Evolutionary conservation across 2,329 filamentous ascomycete species (phyloP), one percentile per base, ranked within the genome.

Genomic region (Simplicillium sp.): DNA sequence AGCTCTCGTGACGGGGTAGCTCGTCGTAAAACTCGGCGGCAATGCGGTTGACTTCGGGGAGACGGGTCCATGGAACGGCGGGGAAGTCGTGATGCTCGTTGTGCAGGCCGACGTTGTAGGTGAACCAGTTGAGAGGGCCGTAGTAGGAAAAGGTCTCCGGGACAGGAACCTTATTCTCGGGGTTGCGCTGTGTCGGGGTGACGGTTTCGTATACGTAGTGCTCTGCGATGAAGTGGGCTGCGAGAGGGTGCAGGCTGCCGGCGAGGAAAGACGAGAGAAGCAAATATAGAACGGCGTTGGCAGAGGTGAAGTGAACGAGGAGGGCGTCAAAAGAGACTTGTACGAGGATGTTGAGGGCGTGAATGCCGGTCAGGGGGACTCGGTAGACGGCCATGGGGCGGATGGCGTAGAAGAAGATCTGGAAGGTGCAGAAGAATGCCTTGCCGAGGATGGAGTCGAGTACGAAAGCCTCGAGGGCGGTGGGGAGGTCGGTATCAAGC

Each of bases 61-160:
- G 73, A 28, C 84, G 74, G 9, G 88, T 96, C 92, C 92, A 98
- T 0, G 92, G 90, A 36, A 98, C 78, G 37, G 92, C 92, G 11
- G 92, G 92, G 66, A 98, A 98, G 63, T 98, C 92, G 62, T 98
- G 92, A 65, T 98, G 92, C 70, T 98, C 92, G 60, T 98, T 98
- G 70, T 98, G 92, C 55, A 96, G 69, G 40, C 92, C 92, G 36
- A 98, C 92, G 54, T 98, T 98, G 72, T 97, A 98, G 1, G 89
- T 95, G 38, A 98, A 66, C 54, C 88, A 65, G 66, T 98, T 98
- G 49, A 97, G 75, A 1, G 84, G 78, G 0, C 92, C 92, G 59
- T 98, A 98, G 74, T 98, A 98, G 37, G 84, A 90, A 67, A 87
- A 98, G 1, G 92, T 98, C 71, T 98, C 92, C 3, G 92, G 89